Percentiles rank a stretch among this genome's conserved stretches.
These are phyloP conservation scores for Chytridium lagenaria DNA, from an alignment of 371 early-diverging fungal species.

Conservation along the genomic window DNA sequence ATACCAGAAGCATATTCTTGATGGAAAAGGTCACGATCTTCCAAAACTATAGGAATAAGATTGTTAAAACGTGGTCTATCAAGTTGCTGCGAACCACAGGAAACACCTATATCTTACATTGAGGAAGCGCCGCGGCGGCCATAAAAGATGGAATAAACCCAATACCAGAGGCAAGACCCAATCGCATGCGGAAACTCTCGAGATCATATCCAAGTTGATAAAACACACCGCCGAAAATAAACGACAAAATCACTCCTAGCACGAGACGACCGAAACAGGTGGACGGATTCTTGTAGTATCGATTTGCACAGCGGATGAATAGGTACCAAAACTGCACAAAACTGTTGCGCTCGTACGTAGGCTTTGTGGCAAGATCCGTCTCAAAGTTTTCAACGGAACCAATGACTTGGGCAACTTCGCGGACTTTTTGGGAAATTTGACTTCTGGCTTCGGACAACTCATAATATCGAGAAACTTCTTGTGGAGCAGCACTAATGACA, in stretches of 20 bases:
- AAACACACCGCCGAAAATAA: constrained; percentile 16
- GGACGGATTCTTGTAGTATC: constrained; percentile 16
- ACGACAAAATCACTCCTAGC: neutral
- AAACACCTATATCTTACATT: constrained; percentile 15
- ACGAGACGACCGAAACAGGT: constrained; percentile 13
- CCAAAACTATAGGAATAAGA: constrained; percentile 31
- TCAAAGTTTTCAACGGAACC: constrained; percentile 2
- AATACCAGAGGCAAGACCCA: neutral
- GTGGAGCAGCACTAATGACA: constrained; percentile 13
- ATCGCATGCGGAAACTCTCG: neutral
- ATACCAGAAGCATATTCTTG: constrained; percentile 26
- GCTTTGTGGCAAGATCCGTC: constrained; percentile 6
- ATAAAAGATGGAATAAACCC: constrained; percentile 31
- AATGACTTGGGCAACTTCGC: neutral
- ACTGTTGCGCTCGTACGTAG: neutral
- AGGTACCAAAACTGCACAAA: constrained; percentile 8
- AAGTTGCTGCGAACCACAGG: neutral
- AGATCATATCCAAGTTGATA: constrained; percentile 10
- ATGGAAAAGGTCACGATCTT: constrained; percentile 32
- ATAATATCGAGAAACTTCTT: neutral
- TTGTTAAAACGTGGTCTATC: neutral
- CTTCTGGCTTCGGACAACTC: constrained; percentile 5
- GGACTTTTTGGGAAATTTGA: constrained; percentile 3
- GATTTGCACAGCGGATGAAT: neutral
- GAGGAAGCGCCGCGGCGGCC: constrained; percentile 33